Base-by-base conservation (phyloP, 495 filamentous ascomycete genomes). In the Xylaria grammica region DNA sequence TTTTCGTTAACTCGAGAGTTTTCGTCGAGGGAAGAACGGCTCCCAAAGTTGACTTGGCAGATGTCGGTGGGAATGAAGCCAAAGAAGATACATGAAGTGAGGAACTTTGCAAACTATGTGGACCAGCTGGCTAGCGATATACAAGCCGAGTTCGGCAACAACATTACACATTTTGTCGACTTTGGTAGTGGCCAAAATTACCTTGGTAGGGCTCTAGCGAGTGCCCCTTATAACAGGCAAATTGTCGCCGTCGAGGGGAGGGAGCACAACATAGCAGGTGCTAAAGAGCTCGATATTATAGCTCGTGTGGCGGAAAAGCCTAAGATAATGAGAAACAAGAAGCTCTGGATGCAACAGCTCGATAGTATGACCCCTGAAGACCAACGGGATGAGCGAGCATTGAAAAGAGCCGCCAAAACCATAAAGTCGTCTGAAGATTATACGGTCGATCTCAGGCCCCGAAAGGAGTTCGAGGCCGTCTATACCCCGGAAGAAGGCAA, bases 111-210 rank as follows among this genome's bases (percentile, higher is more conserved):
- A 1, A 75, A 82, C 45, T 82, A 85, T 65, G 81, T 87, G 57
- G 80, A 84, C 57, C 69, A 77, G 36, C 81, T 91, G 19, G 82
- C 85, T 3, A 77, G 80, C 36, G 77, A 84, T 26, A 77, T 89
- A 60, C 72, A 77, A 44, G 50, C 67, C 2, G 65, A 69, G 3
- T 73, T 72, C 32, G 71, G 72, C n/a, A 69, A 57, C 58, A 66
- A 72, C n/a, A 88, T 97, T 55, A 92, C 92, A 0, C 94, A 98
- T 78, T 85, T 97, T 60, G 87, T 97, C 56, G 95, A 99, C 75
- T 97, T 97, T 75, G 95, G 95, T 24, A 96, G 92, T 52, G 95
- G 95, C 0, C 95, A 97, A 71, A 97, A 95, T 68, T 99, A 99
- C 72, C 86, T 99, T 1, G 94, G 95, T 11, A 86, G 95, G 46